Evolutionary conservation across 352 stramenopile genomes (phyloP), one percentile per base, ranked within the genome.

Genomic region (Peronospora farinosa): DNA sequence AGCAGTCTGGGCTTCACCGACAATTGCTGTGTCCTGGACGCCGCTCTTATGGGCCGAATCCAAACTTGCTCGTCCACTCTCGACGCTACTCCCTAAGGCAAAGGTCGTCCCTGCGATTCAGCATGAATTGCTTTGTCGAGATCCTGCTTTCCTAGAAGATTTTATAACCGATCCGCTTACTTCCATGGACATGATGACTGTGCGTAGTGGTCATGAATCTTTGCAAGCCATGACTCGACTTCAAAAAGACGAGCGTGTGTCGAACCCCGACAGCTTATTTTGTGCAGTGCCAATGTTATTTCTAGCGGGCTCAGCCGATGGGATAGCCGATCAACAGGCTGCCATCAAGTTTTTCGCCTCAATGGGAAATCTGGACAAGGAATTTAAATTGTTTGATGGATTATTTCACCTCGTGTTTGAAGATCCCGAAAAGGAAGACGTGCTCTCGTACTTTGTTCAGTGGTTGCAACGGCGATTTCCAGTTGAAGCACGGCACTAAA

Each of bases 341-440:
- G 69, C 72, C 1, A 53, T 71, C 19, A 50, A 65, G 33, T 86
- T 88, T 43, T 80, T 75, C 60, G 60, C 53, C 4, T 55, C 63
- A 16, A 51, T 86, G 35, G 60, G 50, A 2, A 78, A 59, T 47
- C 36, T 32, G 0, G 73, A 88, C 72, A 86, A 88, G 63, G 57
- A 69, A 45, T 78, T 84, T 53, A 66, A 69, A 42, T n/a, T 72
- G 12, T 74, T 88, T 30, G 65, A 84, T 8, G 77, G 66, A 3
- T 42, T 64, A 9, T 85, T 69, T 58, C 74, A 87, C 43, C 49
- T 69, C 33, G 54, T 85, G 15, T 79, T 83, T 39, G 70, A 87
- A 27, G 76, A 87, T 15, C 64, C 66, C 0, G 67, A 85, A 35
- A 65, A 67, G 25, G 68, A 82, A 30, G 43, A 56, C 8, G 74